A percentile compares a stretch with the other conserved stretches of the same genome.
These are phyloP conservation scores for Mesotaenium endlicherianum DNA, from an alignment of 139 green algal genomes.

Conservation along the genomic window DNA sequence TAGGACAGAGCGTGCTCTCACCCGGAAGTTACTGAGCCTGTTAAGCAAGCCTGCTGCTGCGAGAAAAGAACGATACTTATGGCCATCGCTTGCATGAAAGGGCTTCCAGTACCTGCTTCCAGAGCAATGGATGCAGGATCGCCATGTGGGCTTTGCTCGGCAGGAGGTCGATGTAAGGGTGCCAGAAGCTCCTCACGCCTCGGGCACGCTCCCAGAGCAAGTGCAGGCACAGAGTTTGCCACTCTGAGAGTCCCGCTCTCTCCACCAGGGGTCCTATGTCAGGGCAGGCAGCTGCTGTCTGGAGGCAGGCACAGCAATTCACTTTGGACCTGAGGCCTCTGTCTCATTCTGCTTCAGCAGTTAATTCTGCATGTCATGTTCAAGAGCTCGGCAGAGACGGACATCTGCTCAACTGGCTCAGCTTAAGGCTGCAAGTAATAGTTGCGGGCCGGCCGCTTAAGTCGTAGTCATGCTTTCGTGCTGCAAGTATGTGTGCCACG, in stretches of 20 bases:
- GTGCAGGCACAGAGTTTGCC: conserved; percentile 36
- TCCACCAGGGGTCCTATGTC: conserved; percentile 8
- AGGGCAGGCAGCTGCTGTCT: conserved; percentile 18
- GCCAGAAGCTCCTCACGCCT: conserved; percentile 36
- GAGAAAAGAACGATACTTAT: conserved; percentile 1
- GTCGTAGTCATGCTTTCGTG: too few relatives aligned
- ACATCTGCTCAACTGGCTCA: too few relatives aligned
- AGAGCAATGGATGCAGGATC: conserved; percentile 26
- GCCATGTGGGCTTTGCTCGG: not conserved
- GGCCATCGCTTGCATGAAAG: not conserved
- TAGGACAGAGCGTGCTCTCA: not conserved
- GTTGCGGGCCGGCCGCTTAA: too few relatives aligned
- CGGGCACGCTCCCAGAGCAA: conserved; percentile 22
- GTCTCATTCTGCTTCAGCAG: too few relatives aligned
- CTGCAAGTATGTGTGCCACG: too few relatives aligned
- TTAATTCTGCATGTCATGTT: too few relatives aligned
- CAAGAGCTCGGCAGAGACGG: too few relatives aligned
- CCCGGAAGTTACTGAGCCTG: not conserved
- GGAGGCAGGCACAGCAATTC: too few relatives aligned
- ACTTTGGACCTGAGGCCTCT: too few relatives aligned
- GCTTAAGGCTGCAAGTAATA: too few relatives aligned
- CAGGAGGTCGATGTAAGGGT: conserved; percentile 20
- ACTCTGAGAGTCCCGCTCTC: not conserved
- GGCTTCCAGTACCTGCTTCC: not conserved
- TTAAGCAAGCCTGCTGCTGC: not conserved